A percentile compares a stretch with the other conserved stretches of the same genome.
Conservation (phyloP, 108 stramenopile species). For the Stephanodiscus triporus region DNA sequence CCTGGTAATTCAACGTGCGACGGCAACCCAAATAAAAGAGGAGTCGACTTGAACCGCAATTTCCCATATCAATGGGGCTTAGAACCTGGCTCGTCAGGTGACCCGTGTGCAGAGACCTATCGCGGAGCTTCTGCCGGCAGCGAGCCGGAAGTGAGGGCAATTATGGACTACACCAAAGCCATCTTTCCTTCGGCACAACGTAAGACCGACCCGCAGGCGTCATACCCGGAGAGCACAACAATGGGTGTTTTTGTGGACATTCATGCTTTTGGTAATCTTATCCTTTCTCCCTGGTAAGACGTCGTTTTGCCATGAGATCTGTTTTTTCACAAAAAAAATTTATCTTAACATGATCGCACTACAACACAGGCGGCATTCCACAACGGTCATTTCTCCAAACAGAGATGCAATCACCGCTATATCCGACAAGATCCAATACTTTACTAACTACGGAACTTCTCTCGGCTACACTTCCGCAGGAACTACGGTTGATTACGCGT, state of each 20-base stretch:
- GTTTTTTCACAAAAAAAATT: neutral
- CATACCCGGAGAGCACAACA: constrained; percentile 23
- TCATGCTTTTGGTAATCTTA: constrained; percentile 15
- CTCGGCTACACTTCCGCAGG: constrained; percentile 35
- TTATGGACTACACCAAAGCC: constrained; percentile 38
- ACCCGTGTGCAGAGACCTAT: constrained; percentile 3
- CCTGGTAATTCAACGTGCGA: neutral
- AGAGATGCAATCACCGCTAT: neutral
- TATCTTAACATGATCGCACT: constrained; percentile 21
- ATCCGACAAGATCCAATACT: neutral
- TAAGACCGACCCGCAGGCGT: constrained; percentile 19
- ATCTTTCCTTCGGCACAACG: constrained; percentile 57
- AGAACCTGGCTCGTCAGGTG: no score
- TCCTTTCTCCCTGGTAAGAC: neutral
- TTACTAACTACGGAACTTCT: neutral
- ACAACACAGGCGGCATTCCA: neutral
- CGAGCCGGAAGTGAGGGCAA: constrained; percentile 59
- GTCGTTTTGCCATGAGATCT: neutral
- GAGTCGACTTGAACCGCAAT: no score
- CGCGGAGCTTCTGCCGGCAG: constrained; percentile 42
- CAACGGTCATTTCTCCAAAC: neutral
- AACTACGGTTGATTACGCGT: constrained; percentile 47
- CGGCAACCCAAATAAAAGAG: no score
- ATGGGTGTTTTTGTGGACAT: constrained; percentile 39
- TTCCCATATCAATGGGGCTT: no score